Conservation (phyloP, 495 filamentous ascomycete genomes). For the Melanomma pulvis-pyrius region DNA sequence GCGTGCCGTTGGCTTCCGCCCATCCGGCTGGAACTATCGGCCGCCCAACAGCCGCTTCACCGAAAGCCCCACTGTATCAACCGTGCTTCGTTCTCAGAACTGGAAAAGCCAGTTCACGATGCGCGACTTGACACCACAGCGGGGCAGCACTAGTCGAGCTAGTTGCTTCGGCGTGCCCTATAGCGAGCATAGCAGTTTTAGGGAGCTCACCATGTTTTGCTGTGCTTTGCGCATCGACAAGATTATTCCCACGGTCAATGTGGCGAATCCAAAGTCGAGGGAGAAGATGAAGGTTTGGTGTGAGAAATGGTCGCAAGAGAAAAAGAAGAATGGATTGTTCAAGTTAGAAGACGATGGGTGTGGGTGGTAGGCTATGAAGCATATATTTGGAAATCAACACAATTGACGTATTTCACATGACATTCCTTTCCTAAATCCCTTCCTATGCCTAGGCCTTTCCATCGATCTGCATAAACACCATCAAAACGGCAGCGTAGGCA, state of each 20-base stretch:
- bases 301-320: slow-evolving; percentile 83
- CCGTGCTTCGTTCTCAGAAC: slow-evolving; percentile 69
- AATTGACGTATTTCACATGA: not conserved
- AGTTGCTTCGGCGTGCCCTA: slow-evolving; percentile 92
- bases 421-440: not conserved
- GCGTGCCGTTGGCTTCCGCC: slow-evolving; percentile 87
- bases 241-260: slow-evolving; percentile 93
- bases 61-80: slow-evolving; percentile 65
- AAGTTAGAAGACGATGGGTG: slow-evolving; percentile 25
- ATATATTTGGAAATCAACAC: not conserved
- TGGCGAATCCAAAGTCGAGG: slow-evolving; percentile 69
- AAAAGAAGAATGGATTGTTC: slow-evolving; percentile 77
- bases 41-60: slow-evolving; percentile 65
- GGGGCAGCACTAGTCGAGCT: slow-evolving; percentile 74
- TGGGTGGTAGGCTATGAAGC: slow-evolving; percentile 12
- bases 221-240: slow-evolving; percentile 83
- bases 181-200: slow-evolving; percentile 89
- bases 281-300: slow-evolving; percentile 90
- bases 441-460: not conserved
- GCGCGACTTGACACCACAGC: slow-evolving; percentile 70
- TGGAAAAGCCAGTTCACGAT: slow-evolving; percentile 73
- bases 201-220: slow-evolving; percentile 91
- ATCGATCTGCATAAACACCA: slow-evolving; percentile 29
- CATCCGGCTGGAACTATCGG: slow-evolving; percentile 88
- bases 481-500: slow-evolving; percentile 22